These are phyloP conservation scores for Trichosporon sp. DNA, from an alignment of 1,284 basidiomycete species.

Conservation along the genomic window DNA sequence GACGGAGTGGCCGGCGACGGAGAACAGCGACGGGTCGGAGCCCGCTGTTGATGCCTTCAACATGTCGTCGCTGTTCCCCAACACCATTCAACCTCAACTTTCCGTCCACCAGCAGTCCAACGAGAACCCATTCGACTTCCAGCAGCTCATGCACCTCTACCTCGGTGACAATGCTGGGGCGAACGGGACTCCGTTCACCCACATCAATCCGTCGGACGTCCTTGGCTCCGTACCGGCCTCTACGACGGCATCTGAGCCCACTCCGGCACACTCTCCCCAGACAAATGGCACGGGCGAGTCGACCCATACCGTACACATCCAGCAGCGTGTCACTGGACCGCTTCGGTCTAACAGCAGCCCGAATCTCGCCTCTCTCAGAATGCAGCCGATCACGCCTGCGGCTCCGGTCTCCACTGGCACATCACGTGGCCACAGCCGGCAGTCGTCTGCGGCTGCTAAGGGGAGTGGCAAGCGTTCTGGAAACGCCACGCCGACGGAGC, in stretches of 20 bases:
- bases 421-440: not conserved
- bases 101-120: slow-evolving; percentile 3
- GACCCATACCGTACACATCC: slow-evolving; percentile 21
- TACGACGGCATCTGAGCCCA: not conserved
- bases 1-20: not conserved
- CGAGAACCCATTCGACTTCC: slow-evolving; percentile 45
- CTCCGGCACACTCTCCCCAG: slow-evolving; percentile 25
- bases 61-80: slow-evolving; percentile 6
- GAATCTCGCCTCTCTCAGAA: slow-evolving; percentile 35
- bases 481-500: slow-evolving; percentile 9
- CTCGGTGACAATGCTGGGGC: slow-evolving; percentile 35
- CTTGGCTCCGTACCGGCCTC: slow-evolving; percentile 39
- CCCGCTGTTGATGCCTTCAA: slow-evolving; percentile 8
- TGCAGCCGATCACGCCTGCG: not conserved
- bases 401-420: not conserved
- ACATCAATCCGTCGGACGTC: slow-evolving; percentile 82
- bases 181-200: slow-evolving; percentile 58
- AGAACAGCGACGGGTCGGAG: not conserved
- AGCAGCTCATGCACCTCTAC: slow-evolving; percentile 49
- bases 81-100: not conserved
- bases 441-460: not conserved
- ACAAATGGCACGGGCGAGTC: slow-evolving; percentile 17
- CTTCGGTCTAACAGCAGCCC: slow-evolving; percentile 43
- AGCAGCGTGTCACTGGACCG: slow-evolving; percentile 10
- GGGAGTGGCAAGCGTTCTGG: slow-evolving; percentile 8